Evolutionary conservation across 306 rosid species (phyloP).

Genomic region (Begonia masoniana): DNA sequence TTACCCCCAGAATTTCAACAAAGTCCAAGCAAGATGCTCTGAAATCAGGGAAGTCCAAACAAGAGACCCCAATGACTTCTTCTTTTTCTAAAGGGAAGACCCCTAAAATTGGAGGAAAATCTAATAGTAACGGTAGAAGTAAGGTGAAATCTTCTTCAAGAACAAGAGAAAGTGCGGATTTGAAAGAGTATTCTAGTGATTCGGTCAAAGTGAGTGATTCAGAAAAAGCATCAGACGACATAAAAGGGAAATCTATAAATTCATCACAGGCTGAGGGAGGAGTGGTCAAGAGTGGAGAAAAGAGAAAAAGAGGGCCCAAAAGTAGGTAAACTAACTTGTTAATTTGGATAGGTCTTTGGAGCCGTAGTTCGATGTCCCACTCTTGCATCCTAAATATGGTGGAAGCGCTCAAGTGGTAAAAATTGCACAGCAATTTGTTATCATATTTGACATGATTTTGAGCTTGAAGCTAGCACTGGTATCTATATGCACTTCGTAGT

Average conservation of each 20-base stretch:
- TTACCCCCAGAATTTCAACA: constrained; percentile 16
- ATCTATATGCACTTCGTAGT: no score
- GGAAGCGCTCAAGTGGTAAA: no score
- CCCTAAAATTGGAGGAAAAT: constrained; percentile 36
- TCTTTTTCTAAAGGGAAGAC: constrained; percentile 46
- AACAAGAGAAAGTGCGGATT: constrained; percentile 24
- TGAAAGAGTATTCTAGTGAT: constrained; percentile 4
- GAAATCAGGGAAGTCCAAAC: constrained; percentile 51
- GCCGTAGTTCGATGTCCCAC: no score
- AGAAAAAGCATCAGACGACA: constrained; percentile 13
- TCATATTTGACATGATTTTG: no score
- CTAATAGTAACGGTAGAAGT: constrained; percentile 26
- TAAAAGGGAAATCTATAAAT: constrained; percentile 35
- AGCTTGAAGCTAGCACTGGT: no score
- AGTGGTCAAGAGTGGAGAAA: constrained; percentile 54
- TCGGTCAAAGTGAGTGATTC: neutral
- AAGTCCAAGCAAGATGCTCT: constrained; percentile 48
- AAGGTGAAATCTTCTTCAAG: constrained; percentile 46
- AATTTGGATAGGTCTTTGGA: no score
- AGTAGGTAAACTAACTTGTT: neutral
- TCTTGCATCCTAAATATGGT: no score
- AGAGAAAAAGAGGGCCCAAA: constrained; percentile 45
- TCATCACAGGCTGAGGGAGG: constrained; percentile 34
- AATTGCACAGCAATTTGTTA: no score
- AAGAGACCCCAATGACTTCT: constrained; percentile 29